phyloP scores from a whole-genome alignment of 148 eudicot species.

The Fagopyrum esculentum region DNA sequence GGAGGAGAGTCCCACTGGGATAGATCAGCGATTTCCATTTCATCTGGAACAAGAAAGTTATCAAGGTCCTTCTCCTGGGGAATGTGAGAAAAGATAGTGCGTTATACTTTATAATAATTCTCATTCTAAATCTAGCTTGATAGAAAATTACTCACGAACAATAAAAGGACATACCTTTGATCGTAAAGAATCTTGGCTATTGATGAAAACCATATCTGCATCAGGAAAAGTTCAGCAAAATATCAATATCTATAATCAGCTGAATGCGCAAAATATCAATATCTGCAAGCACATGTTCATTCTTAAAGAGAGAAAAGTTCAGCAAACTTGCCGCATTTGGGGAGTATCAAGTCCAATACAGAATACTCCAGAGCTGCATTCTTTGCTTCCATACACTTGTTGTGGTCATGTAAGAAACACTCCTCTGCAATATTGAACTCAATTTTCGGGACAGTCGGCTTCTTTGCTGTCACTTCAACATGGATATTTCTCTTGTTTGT shows the following conservation, averaged over 20 bases:
- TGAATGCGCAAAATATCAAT: neutral
- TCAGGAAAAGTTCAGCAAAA: too few species aligned
- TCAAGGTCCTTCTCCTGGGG: slow-evolving; percentile 3
- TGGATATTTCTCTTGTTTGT: slow-evolving; percentile 11
- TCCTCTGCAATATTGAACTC: slow-evolving; percentile 13
- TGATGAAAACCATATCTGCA: neutral
- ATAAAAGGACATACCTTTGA: neutral
- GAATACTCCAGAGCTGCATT: slow-evolving; percentile 7
- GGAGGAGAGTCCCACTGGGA: slow-evolving; percentile 13
- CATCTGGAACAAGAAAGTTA: neutral
- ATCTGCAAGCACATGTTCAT: neutral
- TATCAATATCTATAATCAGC: neutral
- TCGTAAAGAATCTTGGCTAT: neutral
- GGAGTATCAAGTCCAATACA: slow-evolving; percentile 11
- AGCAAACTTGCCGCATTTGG: slow-evolving; percentile 10
- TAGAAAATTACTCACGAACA: neutral
- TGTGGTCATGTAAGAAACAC: slow-evolving; percentile 15
- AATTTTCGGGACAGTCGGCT: neutral
- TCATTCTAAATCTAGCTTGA: neutral
- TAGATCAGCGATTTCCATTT: slow-evolving; percentile 5
- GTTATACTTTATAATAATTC: neutral
- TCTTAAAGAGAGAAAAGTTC: neutral
- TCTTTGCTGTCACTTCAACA: slow-evolving; percentile 1
- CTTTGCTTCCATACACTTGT: slow-evolving; percentile 12
- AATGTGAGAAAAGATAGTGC: neutral